Base-by-base conservation (phyloP, 2,329 filamentous ascomycete genomes). In the Westerdykella ornata region DNA sequence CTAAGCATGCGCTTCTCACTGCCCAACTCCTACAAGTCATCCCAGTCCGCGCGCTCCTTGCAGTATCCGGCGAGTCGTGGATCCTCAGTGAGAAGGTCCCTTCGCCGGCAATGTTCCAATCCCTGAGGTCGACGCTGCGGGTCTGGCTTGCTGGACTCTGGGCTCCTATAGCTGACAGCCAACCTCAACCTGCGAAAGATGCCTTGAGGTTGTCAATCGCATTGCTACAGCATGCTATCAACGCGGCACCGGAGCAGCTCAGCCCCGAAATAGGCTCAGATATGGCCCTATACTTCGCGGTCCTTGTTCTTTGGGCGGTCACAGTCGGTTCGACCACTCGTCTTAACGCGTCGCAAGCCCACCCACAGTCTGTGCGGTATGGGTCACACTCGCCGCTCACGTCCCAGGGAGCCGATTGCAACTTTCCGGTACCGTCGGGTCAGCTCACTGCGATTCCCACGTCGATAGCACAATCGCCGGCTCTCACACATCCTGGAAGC, bases 21-120 rank as follows among this genome's bases (percentile, higher is more conserved):
- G 52, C 62, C 13, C 65, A 66, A 42, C 59, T 71, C 1, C 55
- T 64, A 14, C 63, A 61, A 32, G 47, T 63, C 7, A 62, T 60
- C 3, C 70, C 69, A 1, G 47, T 71, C 4, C 66, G 67, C 15
- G 62, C 68, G 1, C 52, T 73, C 4, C 52, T 73, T 12, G 68
- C 69, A 20, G 62, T 71, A 0, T 62, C 66, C 3, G 68, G 69
- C 28, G 68, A 72, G 38, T 63, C 66, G 13, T 73, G 69, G 69
- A 58, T 71, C 7, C 52, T 72, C n/a, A 64, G 58, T 1, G 66
- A 69, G 43, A 70, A 71, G 37, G 51, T 71, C 2, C 43, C 57
- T 17, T 56, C 57, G 12, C 51, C 53, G 5, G 53, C 54, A 12
- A 58, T 62, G n/a, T 68, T 65, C 44, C 43, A 48, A 13, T 43